Base-by-base conservation (phyloP, 2,329 filamentous ascomycete species). In the Chrysoporthe austroafricana region DNA sequence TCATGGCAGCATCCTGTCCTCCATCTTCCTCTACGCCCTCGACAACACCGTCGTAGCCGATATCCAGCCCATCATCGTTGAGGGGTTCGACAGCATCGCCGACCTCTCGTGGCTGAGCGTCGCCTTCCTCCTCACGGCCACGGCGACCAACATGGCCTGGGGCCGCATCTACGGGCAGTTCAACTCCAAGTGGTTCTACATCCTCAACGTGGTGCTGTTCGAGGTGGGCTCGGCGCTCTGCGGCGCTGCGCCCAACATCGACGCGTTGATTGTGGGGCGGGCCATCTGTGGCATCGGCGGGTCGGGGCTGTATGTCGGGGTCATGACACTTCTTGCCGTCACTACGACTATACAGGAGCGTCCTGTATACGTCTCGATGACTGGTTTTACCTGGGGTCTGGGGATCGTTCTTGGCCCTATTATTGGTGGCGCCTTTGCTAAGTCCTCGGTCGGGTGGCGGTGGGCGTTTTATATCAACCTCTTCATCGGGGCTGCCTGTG, bases 381-480 rank as follows among this genome's bases (percentile, higher is more conserved):
- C 71, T 5, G 43, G 43, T 44, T 14, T 44, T 11, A 44, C 43
- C 43, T 81, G 77, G 77, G 80, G 78, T 6, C 14, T 78, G 26
- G 81, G 80, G 6, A 73, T 75, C 3, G 74, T 80, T 14, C 67
- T 83, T 2, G 81, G 81, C 0, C 81, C 81, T 8, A 69, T 78
- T 36, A 71, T 79, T 63, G 77, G 78, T 26, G 76, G 75, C 16
- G 73, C 73, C 11, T 79, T 81, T 46, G 68, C 75, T 5, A 74
- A 74, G 5, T 75, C 71, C n/a, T 57, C 63, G 3, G 79, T 74
- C 0, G 76, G 73, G 2, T 80, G 78, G 78, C 69, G 79, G 9
- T 78, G 74, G 76, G 77, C 76, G 0, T 84, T 84, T 69, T 86
- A 86, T 73, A 82, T 86, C 74, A 86, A 86, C 66, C 75, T 85